Evolutionary conservation across 192 early-diverging fungal species (phyloP).

Genomic region (Spinellus fusiger): DNA sequence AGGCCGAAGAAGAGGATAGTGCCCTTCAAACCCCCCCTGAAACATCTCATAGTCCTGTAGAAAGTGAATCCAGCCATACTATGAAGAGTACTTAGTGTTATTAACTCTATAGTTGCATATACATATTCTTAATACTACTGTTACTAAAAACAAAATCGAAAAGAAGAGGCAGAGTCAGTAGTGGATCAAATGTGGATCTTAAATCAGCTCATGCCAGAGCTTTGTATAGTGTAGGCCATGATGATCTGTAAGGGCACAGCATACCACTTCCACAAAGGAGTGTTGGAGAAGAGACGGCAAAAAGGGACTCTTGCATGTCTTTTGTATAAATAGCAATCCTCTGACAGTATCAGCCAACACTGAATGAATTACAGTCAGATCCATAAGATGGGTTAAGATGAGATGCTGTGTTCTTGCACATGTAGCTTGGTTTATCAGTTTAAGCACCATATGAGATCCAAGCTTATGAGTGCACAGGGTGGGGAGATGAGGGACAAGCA

Average conservation of each 20-base stretch:
- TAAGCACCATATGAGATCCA: constrained; percentile 69
- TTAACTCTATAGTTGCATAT: too few relatives aligned
- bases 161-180: too few relatives aligned
- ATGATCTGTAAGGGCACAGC: neutral
- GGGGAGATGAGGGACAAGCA: constrained; percentile 68
- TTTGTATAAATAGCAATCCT: constrained; percentile 77
- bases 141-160: too few relatives aligned
- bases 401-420: constrained; percentile 81
- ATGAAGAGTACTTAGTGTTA: too few relatives aligned
- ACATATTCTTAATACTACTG: too few relatives aligned
- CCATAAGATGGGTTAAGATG: constrained; percentile 51
- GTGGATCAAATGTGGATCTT: too few relatives aligned
- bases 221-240: neutral
- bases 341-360: constrained; percentile 69
- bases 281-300: neutral
- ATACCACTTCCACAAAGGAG: neutral
- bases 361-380: constrained; percentile 53
- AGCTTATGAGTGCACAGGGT: constrained; percentile 83
- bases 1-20: neutral
- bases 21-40: too few relatives aligned
- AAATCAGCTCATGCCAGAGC: too few relatives aligned
- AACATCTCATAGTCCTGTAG: too few relatives aligned
- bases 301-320: constrained; percentile 69
- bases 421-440: constrained; percentile 78
- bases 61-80: too few relatives aligned